Base-by-base conservation (phyloP, 148 eudicot species). In the Limonium bicolor region DNA sequence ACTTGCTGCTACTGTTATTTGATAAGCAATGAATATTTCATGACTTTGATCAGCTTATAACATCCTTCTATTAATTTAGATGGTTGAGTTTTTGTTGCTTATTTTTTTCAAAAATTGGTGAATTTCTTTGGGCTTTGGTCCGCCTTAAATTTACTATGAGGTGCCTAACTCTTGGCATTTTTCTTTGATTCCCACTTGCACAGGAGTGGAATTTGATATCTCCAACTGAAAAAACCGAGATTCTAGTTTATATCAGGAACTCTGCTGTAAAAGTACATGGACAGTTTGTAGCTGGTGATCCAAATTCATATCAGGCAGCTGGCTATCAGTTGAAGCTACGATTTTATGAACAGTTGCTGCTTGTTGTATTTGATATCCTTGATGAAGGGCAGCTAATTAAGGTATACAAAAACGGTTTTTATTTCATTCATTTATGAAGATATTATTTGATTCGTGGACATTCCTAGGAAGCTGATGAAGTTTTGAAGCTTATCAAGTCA, bases 171-270 rank as follows among this genome's bases (percentile, higher is more conserved):
- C n/a, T n/a, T n/a, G n/a, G n/a, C n/a, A n/a, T n/a, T n/a, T n/a
- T n/a, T n/a, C n/a, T n/a, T n/a, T n/a, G n/a, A n/a, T n/a, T n/a
- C n/a, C n/a, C n/a, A n/a, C n/a, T n/a, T n/a, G n/a, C n/a, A 36
- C 44, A 88, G 96, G 94, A 76, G 58, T 77, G 90, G 80, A 83
- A 74, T 50, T 43, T 50, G 34, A 62, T 76, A 86, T 61, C 80
- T 7, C 51, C 82, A 20, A 53, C 69, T 54, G 83, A 88, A 62
- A 63, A 70, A 46, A 69, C 73, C 53, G 86, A 76, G 51, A 53
- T 74, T 42, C 64, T 82, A 37, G 53, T 31, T 41, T 66, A 78
- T 31, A 55, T 87, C 44, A 72, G 69, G 48, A 65, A 74, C 43
- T 51, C 49, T 41, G 77, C 74, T 53, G 59, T 47, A 50, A 57